Evolutionary conservation across 2,329 filamentous ascomycete genomes (phyloP).

Genomic region (Pseudocercospora cruenta): DNA sequence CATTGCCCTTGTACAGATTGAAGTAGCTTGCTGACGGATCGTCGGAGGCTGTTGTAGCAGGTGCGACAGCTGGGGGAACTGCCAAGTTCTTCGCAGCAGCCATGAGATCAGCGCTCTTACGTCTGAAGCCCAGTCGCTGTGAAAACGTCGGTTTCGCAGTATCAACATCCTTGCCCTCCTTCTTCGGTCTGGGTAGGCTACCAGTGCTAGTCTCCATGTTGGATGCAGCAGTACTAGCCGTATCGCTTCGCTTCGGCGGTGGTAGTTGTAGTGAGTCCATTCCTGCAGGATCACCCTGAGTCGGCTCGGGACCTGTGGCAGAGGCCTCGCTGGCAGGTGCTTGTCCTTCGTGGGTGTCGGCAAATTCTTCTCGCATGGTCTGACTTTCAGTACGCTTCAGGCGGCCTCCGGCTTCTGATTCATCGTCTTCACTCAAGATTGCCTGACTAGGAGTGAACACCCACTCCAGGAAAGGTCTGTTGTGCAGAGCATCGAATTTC

Average conservation of each 20-base stretch:
- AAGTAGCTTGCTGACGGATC: slow-evolving; percentile 72
- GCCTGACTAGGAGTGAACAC: slow-evolving; percentile 85
- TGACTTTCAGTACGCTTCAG: slow-evolving; percentile 38
- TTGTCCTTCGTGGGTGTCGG: slow-evolving; percentile 36
- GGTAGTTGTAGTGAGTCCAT: slow-evolving; percentile 25
- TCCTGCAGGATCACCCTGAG: slow-evolving; percentile 6
- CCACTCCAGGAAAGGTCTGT: slow-evolving; percentile 95
- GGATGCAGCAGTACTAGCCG: slow-evolving; percentile 23
- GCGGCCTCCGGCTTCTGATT: slow-evolving; percentile 22
- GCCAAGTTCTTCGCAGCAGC: slow-evolving; percentile 22
- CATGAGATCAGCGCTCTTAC: slow-evolving; percentile 52
- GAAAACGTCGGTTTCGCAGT: slow-evolving; percentile 39
- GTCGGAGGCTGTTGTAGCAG: slow-evolving; percentile 34
- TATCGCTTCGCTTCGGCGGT: slow-evolving; percentile 29
- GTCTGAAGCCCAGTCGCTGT: slow-evolving; percentile 57
- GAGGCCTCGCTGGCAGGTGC: slow-evolving; percentile 23
- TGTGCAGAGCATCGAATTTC: slow-evolving; percentile 98
- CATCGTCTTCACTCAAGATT: slow-evolving; percentile 69
- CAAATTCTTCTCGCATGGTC: slow-evolving; percentile 37
- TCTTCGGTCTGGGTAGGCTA: slow-evolving; percentile 7
- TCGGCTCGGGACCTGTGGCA: neutral
- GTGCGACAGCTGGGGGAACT: neutral
- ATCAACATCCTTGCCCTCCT: slow-evolving; percentile 17
- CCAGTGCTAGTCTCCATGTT: slow-evolving; percentile 17
- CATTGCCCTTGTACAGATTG: slow-evolving; percentile 80